Base-by-base conservation (phyloP, 2,329 filamentous ascomycete species). In the Ophiostoma perfectum region DNA sequence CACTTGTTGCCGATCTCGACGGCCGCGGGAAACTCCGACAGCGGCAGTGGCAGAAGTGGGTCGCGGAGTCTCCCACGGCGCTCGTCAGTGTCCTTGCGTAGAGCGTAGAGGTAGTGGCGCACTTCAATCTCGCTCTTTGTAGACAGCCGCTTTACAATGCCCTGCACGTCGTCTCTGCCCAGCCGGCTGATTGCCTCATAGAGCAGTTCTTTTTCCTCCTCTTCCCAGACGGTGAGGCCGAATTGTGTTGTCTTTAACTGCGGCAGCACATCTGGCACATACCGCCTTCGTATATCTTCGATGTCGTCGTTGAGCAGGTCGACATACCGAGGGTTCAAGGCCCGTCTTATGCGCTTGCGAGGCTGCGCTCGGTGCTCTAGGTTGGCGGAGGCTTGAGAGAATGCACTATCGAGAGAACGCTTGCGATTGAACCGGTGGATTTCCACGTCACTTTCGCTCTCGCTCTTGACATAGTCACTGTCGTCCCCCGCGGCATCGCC, bases 61-160 rank as follows among this genome's bases (percentile, higher is more conserved):
- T 18, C 39, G 5, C 36, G 18, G 1, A 41, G 14, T 14, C 38
- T 52, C 38, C 14, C 18, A 76, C 75, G 9, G 73, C 71, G 64
- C 76, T 73, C 18, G 74, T 73, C 76, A 5, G 79, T 72, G 1
- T 80, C 82, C 27, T 82, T 79, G 9, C 87, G 80, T 5, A 97
- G 81, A 0, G 90, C 76, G 6, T 80, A 74, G 4, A 96, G 76
- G 75, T 93, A 93, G 66, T 90, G 85, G 41, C 83, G 83, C 45
- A 95, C 86, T 77, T 97, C 92, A 8, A 89, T 75, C 71, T 87
- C 84, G 69, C 87, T 89, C 78, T 98, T 98, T 45, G 86, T 89
- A 0, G 81, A 45, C 3, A 97, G 80, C 0, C 84, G 81, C 8
- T 78, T 74, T 1, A 91, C 83, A 68, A 97, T 89, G 1, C 82